phyloP scores from a whole-genome alignment of 495 filamentous ascomycete species.

The Pseudomonodictys pantanalensis region DNA sequence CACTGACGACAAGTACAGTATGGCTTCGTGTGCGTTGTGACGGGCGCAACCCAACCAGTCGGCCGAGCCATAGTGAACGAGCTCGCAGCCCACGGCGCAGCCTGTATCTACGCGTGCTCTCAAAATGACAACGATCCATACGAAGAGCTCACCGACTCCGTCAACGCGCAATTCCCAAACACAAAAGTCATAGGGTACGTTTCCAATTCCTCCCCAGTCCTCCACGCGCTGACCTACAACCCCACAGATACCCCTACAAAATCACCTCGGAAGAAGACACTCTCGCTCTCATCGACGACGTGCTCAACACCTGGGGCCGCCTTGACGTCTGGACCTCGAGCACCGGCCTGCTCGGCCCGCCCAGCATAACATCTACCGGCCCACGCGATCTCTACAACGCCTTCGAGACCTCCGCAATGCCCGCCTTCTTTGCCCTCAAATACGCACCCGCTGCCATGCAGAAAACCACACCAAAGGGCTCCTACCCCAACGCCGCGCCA shows the following conservation, averaged over 20 bases:
- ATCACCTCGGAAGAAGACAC: constrained; percentile 58
- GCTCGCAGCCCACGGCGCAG: constrained; percentile 62
- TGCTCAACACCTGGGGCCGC: constrained; percentile 55
- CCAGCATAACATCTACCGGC: constrained; percentile 54
- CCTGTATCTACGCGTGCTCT: constrained; percentile 56
- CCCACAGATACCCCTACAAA: constrained; percentile 57
- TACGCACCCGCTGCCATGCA: constrained; percentile 62
- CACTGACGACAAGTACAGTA: constrained; percentile 39
- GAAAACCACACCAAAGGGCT: constrained; percentile 51
- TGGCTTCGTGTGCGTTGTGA: constrained; percentile 63
- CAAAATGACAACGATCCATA: constrained; percentile 33
- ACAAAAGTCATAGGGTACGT: constrained; percentile 59
- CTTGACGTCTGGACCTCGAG: constrained; percentile 58
- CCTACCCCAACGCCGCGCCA: constrained; percentile 58
- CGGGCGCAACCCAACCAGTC: constrained; percentile 56
- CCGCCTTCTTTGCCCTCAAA: constrained; percentile 62
- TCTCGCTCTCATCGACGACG: constrained; percentile 58
- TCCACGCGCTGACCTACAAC: too few species aligned
- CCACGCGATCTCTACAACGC: constrained; percentile 52
- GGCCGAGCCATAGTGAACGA: constrained; percentile 58
- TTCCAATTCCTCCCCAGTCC: too few species aligned
- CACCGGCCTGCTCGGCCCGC: constrained; percentile 54
- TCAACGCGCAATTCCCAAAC: constrained; percentile 47
- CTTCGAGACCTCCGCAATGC: constrained; percentile 57
- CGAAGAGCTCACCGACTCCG: constrained; percentile 36